Conservation (phyloP, 1,284 basidiomycete genomes). For the Malassezia yamatoensis region DNA sequence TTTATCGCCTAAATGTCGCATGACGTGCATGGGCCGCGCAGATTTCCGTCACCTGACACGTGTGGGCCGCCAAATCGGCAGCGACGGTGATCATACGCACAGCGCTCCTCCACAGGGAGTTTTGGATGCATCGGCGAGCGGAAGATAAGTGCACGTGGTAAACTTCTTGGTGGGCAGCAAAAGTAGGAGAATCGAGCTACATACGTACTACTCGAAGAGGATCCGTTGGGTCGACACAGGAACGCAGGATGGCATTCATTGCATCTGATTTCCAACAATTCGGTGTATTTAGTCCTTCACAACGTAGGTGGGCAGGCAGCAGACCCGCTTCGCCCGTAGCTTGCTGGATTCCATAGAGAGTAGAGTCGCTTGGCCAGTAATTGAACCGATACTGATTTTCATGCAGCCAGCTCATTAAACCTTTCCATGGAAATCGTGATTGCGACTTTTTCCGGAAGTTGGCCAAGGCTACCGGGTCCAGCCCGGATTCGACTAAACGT, state of each 20-base stretch:
- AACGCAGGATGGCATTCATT: slow-evolving; percentile 18
- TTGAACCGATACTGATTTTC: slow-evolving; percentile 19
- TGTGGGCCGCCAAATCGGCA: too few species aligned
- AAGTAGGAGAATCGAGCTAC: background rate
- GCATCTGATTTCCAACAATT: slow-evolving; percentile 21
- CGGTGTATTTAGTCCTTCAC: slow-evolving; percentile 17
- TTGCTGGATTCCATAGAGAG: slow-evolving; percentile 15
- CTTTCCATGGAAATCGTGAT: slow-evolving; percentile 19
- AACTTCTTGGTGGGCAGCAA: background rate
- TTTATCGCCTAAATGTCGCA: too few species aligned
- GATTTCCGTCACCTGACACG: too few species aligned
- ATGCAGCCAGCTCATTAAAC: slow-evolving; percentile 17
- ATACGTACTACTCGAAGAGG: slow-evolving; percentile 16
- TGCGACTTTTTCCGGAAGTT: slow-evolving; percentile 19
- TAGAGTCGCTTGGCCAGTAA: slow-evolving; percentile 19
- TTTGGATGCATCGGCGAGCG: background rate
- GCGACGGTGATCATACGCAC: too few species aligned
- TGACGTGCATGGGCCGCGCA: too few species aligned
- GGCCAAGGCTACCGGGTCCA: slow-evolving; percentile 14
- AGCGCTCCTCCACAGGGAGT: too few species aligned
- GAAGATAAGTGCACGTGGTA: background rate
- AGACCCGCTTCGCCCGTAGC: slow-evolving; percentile 14
- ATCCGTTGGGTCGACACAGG: slow-evolving; percentile 16
- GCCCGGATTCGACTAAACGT: slow-evolving; percentile 16
- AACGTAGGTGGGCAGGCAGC: slow-evolving; percentile 15